Conservation (phyloP, 495 filamentous ascomycete species). For the Penicillium maclennaniae region DNA sequence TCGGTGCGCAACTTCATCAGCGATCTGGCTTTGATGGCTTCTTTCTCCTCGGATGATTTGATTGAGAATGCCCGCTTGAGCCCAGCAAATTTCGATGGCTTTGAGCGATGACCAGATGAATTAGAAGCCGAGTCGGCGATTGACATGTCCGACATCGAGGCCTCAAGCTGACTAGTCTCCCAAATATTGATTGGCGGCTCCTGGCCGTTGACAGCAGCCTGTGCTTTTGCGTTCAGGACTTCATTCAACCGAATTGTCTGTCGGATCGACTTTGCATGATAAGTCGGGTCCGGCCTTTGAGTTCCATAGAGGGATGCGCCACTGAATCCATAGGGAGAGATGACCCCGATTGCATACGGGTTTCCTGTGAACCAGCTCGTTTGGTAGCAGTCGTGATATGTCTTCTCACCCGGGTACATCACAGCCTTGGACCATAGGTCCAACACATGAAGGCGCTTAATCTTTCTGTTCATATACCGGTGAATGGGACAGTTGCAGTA, state of each 20-base stretch:
- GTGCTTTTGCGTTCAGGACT: constrained; percentile 34
- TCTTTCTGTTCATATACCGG: constrained; percentile 30
- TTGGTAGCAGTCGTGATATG: constrained; percentile 34
- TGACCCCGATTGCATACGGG: constrained; percentile 28
- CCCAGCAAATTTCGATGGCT: constrained; percentile 27
- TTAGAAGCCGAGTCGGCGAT: constrained; percentile 11
- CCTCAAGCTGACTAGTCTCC: constrained; percentile 21
- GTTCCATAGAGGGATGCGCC: constrained; percentile 8
- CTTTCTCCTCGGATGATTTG: constrained; percentile 35
- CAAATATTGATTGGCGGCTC: constrained; percentile 43
- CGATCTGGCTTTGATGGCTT: constrained; percentile 17
- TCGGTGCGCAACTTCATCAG: constrained; percentile 19
- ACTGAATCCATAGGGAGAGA: constrained; percentile 22
- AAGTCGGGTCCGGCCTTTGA: constrained; percentile 17
- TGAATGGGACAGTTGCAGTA: constrained; percentile 33
- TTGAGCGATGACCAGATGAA: constrained; percentile 5
- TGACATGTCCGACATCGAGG: constrained; percentile 23
- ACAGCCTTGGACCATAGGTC: constrained; percentile 45
- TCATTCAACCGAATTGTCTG: constrained; percentile 28
- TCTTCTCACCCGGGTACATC: constrained; percentile 47
- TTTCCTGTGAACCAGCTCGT: constrained; percentile 23
- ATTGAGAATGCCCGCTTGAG: constrained; percentile 37
- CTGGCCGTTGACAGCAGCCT: constrained; percentile 29
- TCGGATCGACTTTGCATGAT: constrained; percentile 26
- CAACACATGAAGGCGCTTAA: constrained; percentile 31